A percentile compares a stretch with the other conserved stretches of the same genome.
These are phyloP conservation scores for Fusarium cicatricum DNA, from an alignment of 2,329 filamentous ascomycete species.

Conservation along the genomic window DNA sequence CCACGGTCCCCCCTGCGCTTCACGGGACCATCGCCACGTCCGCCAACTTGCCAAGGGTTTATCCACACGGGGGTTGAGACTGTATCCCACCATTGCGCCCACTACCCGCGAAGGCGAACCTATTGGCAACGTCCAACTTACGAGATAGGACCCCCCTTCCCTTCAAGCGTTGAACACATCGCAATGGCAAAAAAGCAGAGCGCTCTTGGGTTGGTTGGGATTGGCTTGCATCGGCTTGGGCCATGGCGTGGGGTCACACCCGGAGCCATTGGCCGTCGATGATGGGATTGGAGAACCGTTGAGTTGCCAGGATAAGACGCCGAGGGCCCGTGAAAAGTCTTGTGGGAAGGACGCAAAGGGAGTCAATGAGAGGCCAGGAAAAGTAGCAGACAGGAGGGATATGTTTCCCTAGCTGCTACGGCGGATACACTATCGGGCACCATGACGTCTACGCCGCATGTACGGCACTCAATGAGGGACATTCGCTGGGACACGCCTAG, in stretches of 20 bases:
- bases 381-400: constrained; percentile 25
- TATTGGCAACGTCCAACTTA: constrained; percentile 29
- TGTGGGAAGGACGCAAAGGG: constrained; percentile 26
- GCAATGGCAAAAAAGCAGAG: constrained; percentile 16
- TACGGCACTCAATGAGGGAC: constrained; percentile 37
- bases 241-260: constrained; percentile 22
- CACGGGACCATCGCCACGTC: constrained; percentile 14
- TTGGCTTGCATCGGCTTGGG: constrained; percentile 23
- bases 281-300: constrained; percentile 15
- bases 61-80: constrained; percentile 19
- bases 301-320: constrained; percentile 23
- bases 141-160: constrained; percentile 29
- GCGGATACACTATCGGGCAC: constrained; percentile 33
- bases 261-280: constrained; percentile 23
- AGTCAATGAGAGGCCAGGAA: constrained; percentile 33
- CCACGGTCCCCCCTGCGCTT: constrained; percentile 5
- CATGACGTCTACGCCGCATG: constrained; percentile 41
- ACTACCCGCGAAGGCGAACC: constrained; percentile 29
- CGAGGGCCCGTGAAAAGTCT: constrained; percentile 22
- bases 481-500: constrained; percentile 31
- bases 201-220: constrained; percentile 11
- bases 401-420: constrained; percentile 27
- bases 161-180: constrained; percentile 20
- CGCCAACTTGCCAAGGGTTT: constrained; percentile 1
- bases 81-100: constrained; percentile 10